Evolutionary conservation across 768 basidiomycete species (phyloP), one percentile per base, ranked within the genome.

Genomic region (Mycena metata): DNA sequence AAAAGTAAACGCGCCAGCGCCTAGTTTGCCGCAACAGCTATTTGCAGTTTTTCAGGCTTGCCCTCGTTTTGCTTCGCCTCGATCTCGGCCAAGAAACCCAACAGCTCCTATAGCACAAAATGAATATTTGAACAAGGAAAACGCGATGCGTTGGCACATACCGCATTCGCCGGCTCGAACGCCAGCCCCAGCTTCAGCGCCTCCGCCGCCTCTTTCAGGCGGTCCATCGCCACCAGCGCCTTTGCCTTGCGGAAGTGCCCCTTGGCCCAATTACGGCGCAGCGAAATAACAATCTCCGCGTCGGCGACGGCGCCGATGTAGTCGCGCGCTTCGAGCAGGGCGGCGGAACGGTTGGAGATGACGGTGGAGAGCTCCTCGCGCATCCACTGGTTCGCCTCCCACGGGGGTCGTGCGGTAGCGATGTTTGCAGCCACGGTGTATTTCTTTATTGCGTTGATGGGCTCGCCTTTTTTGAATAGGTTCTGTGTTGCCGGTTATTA

Each of bases 181-280:
- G 92, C 89, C 64, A 99, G 78, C 2, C 97, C 98, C 9, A 96
- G 84, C 71, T 88, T 85, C 66, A 97, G 81, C 2, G 96, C 90
- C 51, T 95, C 93, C 71, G 88, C 87, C 11, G 96, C 96, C 47
- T 97, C 96, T 47, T 89, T 80, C 62, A 88, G 79, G 50, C 84
- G 80, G 4, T 84, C 85, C 56, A 99, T 83, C 23, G 88, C 95
- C 2, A 93, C 82, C 47, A 99, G 82, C 0, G 97, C 95, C 76
- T 95, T 95, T 2, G 95, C 93, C 76, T 93, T 96, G 66, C 98
- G 86, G 84, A 98, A 98, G 79, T 98, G 94, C 0, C 96, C 98
- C 76, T 99, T 99, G 74, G 93, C 89, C 96, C 97, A 99, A 50
- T 89, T 90, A 63, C 90, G 85, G 75, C 95, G 93, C 58, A 98